Evolutionary conservation across 345 rosid species (phyloP).

Genomic region (Turnera subulata): DNA sequence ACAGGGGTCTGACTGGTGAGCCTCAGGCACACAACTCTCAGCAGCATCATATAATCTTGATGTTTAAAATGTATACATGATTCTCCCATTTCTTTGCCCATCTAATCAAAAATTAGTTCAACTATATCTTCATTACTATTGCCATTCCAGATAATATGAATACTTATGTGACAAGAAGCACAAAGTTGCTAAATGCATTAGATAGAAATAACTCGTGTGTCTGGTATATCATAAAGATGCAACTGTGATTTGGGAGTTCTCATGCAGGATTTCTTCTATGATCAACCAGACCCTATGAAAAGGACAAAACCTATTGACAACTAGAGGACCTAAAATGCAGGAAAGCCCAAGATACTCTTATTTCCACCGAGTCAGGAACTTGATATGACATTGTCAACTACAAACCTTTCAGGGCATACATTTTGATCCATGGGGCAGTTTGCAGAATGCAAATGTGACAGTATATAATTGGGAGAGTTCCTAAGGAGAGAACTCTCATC

Average conservation of each 20-base stretch:
- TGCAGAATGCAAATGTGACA: conserved; percentile 20
- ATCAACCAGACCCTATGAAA: background rate
- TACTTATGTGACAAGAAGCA: too few relatives aligned
- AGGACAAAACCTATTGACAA: background rate
- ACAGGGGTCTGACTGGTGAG: background rate
- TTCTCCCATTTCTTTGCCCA: too few relatives aligned
- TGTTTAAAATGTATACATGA: too few relatives aligned
- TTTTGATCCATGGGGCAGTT: conserved; percentile 16
- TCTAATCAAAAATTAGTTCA: too few relatives aligned
- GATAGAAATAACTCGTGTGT: background rate
- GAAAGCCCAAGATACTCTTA: background rate
- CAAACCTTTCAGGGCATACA: conserved; percentile 38
- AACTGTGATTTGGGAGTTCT: background rate
- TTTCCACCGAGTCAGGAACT: conserved; percentile 3
- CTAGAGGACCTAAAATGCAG: background rate
- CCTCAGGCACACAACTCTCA: too few relatives aligned
- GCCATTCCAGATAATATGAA: too few relatives aligned
- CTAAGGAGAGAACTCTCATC: conserved; percentile 13
- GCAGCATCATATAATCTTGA: too few relatives aligned
- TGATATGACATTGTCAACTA: conserved; percentile 2
- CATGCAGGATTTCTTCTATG: background rate
- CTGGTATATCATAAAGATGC: background rate
- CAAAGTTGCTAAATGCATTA: too few relatives aligned
- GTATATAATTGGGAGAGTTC: conserved; percentile 12
- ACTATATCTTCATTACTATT: too few relatives aligned